These are phyloP conservation scores for Peltaster fructicola DNA, from an alignment of 2,329 filamentous ascomycete species.

Conservation along the genomic window DNA sequence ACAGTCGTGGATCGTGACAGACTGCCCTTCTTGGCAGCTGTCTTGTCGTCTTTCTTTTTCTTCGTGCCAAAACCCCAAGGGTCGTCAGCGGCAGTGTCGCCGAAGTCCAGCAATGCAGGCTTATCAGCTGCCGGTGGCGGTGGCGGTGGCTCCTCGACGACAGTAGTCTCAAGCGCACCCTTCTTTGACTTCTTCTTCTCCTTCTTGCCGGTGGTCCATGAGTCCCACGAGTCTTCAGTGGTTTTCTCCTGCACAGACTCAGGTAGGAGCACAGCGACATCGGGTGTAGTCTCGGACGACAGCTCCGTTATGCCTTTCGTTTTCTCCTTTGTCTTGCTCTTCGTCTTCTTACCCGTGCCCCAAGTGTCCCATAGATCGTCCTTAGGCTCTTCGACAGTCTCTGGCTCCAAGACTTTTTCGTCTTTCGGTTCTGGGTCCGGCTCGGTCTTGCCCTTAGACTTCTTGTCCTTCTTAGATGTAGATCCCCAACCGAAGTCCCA, in stretches of 20 bases:
- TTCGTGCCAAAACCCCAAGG: slow-evolving; percentile 23
- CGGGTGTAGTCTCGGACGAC: slow-evolving; percentile 14
- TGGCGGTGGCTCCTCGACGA: slow-evolving; percentile 24
- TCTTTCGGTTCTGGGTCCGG: slow-evolving; percentile 8
- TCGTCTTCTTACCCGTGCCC: slow-evolving; percentile 37
- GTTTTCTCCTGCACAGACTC: slow-evolving; percentile 21
- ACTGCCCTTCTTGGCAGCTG: slow-evolving; percentile 16
- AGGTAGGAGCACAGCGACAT: slow-evolving; percentile 24
- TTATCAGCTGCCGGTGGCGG: slow-evolving; percentile 21
- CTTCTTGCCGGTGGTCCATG: slow-evolving; percentile 30
- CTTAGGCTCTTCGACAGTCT: slow-evolving; percentile 32
- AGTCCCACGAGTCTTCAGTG: slow-evolving; percentile 15
- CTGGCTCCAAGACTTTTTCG: slow-evolving; percentile 20
- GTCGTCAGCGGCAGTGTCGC: slow-evolving; percentile 11
- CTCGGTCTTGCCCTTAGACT: slow-evolving; percentile 12
- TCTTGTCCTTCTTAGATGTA: slow-evolving; percentile 7
- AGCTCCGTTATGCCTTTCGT: slow-evolving; percentile 25
- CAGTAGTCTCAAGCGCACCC: slow-evolving; percentile 9
- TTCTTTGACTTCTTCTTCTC: slow-evolving; percentile 38
- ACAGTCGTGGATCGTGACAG: no score
- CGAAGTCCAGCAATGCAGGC: slow-evolving; percentile 17
- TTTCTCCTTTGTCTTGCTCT: slow-evolving; percentile 29
- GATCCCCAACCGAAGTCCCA: slow-evolving; percentile 5
- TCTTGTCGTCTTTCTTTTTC: slow-evolving; percentile 35
- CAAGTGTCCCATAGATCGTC: slow-evolving; percentile 34